These are phyloP conservation scores for Xylariaceae sp. DNA, from an alignment of 2,329 filamentous ascomycete genomes.

Conservation along the genomic window DNA sequence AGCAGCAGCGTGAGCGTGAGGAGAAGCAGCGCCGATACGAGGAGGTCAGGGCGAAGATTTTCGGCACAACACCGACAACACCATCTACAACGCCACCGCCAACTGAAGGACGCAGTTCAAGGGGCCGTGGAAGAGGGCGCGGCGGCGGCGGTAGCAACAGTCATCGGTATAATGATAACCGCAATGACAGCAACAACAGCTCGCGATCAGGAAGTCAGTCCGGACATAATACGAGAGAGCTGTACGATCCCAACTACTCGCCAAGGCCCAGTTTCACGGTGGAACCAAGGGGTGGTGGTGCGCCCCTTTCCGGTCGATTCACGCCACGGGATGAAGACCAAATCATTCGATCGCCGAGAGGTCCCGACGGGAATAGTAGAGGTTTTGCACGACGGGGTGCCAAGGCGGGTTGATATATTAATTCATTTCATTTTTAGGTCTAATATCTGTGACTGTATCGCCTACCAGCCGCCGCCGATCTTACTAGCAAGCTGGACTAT, in stretches of 20 bases:
- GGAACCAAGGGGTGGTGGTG: constrained; percentile 39
- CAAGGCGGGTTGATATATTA: constrained; percentile 39
- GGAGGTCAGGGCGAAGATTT: constrained; percentile 76
- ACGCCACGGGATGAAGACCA: constrained; percentile 57
- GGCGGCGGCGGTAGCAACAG: constrained; percentile 35
- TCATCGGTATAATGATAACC: constrained; percentile 24
- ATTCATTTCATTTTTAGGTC: constrained; percentile 17
- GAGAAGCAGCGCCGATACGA: constrained; percentile 90
- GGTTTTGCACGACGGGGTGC: constrained; percentile 65
- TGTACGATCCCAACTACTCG: constrained; percentile 73
- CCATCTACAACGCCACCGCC: constrained; percentile 14
- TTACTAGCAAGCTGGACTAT: constrained; percentile 86
- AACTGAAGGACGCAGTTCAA: constrained; percentile 43
- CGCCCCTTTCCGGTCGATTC: constrained; percentile 37
- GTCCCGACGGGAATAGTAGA: constrained; percentile 70
- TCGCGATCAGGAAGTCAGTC: constrained; percentile 31
- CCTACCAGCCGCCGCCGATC: constrained; percentile 88
- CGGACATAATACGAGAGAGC: constrained; percentile 46
- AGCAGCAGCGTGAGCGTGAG: constrained; percentile 73
- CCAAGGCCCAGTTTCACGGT: constrained; percentile 54
- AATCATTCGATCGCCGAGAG: constrained; percentile 67
- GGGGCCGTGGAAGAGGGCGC: constrained; percentile 42
- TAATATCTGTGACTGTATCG: constrained; percentile 15
- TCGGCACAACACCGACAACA: constrained; percentile 34
- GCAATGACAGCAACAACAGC: constrained; percentile 23